Base-by-base conservation (phyloP, 345 rosid genomes). In the Populus tremula region DNA sequence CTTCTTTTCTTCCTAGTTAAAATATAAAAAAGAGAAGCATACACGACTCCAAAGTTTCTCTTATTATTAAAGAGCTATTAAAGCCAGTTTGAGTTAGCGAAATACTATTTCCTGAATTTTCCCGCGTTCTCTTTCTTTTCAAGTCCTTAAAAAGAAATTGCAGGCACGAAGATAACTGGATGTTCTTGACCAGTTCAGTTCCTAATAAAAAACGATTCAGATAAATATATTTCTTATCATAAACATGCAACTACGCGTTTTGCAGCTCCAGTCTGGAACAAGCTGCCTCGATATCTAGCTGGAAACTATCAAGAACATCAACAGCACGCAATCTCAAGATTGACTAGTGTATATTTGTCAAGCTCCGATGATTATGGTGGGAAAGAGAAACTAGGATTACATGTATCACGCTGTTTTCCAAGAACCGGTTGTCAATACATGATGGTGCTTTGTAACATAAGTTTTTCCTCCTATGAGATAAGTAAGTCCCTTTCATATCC, bases 201-300 rank as follows among this genome's bases (percentile, higher is more conserved):
- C 1, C 14, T 10, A 9, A 59, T 23, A 59, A 59, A 33, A 59
- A 9, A 59, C 16, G 29, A 59, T 59, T 59, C 29, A 59, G 14
- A 23, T 23, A n/a, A 59, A 59, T 31, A n/a, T 72, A 10, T 56
- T 8, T 35, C 13, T 36, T 6, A 50, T 21, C 35, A 1, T 35
- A 35, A 20, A 16, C 10, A 75, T 76, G 45, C 70, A 67, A 36
- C 66, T 12, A 35, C 59, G 6, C 38, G 68, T 21, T 77, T 43
- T 77, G 49, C 70, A 71, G 80, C 70, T 69, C 16, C 61, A 66
- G 4, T 38, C 49, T 21, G 31, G 69, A 53, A 70, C 23, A 36
- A 38, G 67, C 59, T 45, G 73, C 64, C 54, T 5, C 25, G 2
- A 43, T 43, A n/a, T 27, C 35, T 45, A 2, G 50, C 13, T 33